These are phyloP conservation scores for Talaromyces proteolyticus DNA, from an alignment of 495 filamentous ascomycete species.

Conservation along the genomic window DNA sequence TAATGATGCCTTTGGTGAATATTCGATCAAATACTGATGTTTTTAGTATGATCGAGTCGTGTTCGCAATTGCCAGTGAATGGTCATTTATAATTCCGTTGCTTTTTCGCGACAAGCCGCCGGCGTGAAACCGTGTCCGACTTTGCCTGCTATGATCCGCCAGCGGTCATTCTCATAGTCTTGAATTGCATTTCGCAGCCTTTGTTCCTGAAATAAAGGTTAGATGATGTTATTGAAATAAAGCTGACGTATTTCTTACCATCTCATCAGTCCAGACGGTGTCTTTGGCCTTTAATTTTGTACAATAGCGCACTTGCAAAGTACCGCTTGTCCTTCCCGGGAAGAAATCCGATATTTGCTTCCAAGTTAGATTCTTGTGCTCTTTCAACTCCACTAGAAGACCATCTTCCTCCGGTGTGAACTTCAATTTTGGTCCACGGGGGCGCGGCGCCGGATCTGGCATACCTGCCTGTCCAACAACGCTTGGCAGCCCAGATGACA, in stretches of 20 bases:
- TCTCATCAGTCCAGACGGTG: constrained; percentile 87
- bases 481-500: constrained; percentile 47
- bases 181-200: constrained; percentile 72
- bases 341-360: constrained; percentile 96
- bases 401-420: constrained; percentile 87
- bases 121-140: constrained; percentile 82
- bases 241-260: constrained; percentile 50
- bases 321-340: constrained; percentile 79
- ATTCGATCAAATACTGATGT: too few species aligned
- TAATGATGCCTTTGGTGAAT: too few species aligned
- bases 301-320: constrained; percentile 88
- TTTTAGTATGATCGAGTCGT: too few species aligned
- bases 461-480: constrained; percentile 79
- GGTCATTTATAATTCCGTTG: constrained; percentile 48
- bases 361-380: constrained; percentile 89
- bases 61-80: too few species aligned
- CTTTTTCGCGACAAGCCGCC: constrained; percentile 76
- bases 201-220: constrained; percentile 51
- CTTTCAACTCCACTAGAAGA: constrained; percentile 79
- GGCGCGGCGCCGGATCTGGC: constrained; percentile 69
- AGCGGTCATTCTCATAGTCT: constrained; percentile 86
- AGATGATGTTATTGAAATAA: background rate
- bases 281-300: constrained; percentile 90
- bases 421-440: constrained; percentile 79
- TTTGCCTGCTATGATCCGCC: constrained; percentile 82